A percentile compares a stretch with the other conserved stretches of the same genome.
Evolutionary conservation across 164 flowering plant genomes (phyloP).

Genomic region (Chimonanthus salicifolius): DNA sequence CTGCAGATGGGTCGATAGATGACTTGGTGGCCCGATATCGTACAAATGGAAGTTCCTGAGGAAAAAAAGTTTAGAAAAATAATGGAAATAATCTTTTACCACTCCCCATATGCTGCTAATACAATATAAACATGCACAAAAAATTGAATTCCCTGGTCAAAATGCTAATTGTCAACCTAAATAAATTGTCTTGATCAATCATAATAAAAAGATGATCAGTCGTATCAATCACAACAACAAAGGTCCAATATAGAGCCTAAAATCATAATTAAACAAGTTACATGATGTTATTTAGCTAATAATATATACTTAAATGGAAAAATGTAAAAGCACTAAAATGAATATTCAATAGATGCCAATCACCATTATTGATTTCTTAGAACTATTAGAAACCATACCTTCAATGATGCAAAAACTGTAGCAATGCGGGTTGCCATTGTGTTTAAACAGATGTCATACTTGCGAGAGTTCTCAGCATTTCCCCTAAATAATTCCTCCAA

Average conservation of each 20-base stretch:
- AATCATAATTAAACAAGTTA: no score
- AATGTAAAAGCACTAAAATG: background rate
- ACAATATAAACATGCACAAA: no score
- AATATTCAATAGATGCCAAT: background rate
- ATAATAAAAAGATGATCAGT: no score
- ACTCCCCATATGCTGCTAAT: background rate
- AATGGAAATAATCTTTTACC: background rate
- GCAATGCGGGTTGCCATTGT: slow-evolving; percentile 83
- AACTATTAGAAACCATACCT: slow-evolving; percentile 39
- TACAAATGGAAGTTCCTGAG: slow-evolving; percentile 86
- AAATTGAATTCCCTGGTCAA: no score
- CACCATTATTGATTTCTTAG: background rate
- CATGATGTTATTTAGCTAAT: no score
- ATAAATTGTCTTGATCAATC: no score
- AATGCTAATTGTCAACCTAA: no score
- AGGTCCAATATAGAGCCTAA: no score
- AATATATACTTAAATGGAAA: background rate
- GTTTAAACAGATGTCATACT: slow-evolving; percentile 65
- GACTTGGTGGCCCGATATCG: slow-evolving; percentile 82
- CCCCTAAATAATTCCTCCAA: slow-evolving; percentile 83
- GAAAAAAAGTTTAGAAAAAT: background rate
- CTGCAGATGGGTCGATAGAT: slow-evolving; percentile 56
- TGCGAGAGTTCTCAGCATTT: slow-evolving; percentile 50
- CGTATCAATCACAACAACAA: no score
- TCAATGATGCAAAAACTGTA: slow-evolving; percentile 92